Evolutionary conservation across 768 basidiomycete species (phyloP).

Genomic region (Leccinum fibrillosum): DNA sequence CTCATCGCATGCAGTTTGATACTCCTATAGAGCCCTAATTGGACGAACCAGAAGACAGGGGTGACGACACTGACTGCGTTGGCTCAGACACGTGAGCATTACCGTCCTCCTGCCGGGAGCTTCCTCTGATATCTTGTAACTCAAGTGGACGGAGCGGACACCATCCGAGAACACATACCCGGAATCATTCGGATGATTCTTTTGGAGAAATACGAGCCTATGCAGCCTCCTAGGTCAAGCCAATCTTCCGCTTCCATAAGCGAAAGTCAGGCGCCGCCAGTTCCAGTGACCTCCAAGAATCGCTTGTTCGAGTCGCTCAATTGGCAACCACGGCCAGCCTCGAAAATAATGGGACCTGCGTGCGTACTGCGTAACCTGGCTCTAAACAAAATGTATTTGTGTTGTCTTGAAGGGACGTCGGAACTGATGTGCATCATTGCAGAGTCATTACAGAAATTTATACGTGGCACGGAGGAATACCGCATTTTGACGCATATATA

Average conservation of each 20-base stretch:
- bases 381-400: conserved; percentile 9
- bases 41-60: conserved; percentile 22
- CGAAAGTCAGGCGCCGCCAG: too few relatives aligned
- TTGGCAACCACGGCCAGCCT: conserved; percentile 2
- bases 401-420: neutral
- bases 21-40: neutral
- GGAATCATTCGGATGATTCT: too few relatives aligned
- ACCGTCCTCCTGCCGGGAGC: neutral
- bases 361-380: conserved; percentile 22
- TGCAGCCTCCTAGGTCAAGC: too few relatives aligned
- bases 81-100: conserved; percentile 13
- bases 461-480: too few relatives aligned
- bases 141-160: neutral
- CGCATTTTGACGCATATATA: too few relatives aligned
- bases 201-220: too few relatives aligned
- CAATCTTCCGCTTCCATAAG: too few relatives aligned
- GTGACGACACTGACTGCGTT: conserved; percentile 21
- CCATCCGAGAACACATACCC: too few relatives aligned
- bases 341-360: conserved; percentile 24
- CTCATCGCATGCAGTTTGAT: conserved; percentile 17
- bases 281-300: too few relatives aligned
- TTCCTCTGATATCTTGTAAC: neutral
- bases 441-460: too few relatives aligned
- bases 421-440: neutral
- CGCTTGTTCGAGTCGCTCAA: too few relatives aligned